Evolutionary conservation across 2,329 filamentous ascomycete species (phyloP), one percentile per base, ranked within the genome.

Genomic region (Exserohilum rostratum): DNA sequence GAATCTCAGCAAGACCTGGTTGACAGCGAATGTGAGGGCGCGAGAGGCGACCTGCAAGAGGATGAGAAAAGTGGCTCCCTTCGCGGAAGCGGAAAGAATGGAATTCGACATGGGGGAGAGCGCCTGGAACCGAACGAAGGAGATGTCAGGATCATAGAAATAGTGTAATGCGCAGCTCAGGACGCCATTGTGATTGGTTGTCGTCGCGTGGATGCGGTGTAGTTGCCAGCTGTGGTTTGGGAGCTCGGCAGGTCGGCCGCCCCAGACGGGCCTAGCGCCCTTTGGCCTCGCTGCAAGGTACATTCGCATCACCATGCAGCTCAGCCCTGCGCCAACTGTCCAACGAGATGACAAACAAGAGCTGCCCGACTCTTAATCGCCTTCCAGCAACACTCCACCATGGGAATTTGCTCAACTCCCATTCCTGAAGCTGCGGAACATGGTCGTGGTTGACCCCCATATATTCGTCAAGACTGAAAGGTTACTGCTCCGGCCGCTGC

Each of bases 1-100:
- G 72, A 90, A 93, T 31, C 93, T 90, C 6, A 99, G 83, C 27
- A 99, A 85, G 33, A 96, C 75, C 75, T 99, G 93, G 77, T 98
- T 99, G 71, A 95, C 90, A 63, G 89, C 77, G 77, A 99, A 99
- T 20, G 93, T 98, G 60, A 96, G 80, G 50, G 88, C 87, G 56
- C 93, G 89, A n/a, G 93, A 97, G 39, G 83, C 83, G 60, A 99
- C 82, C 77, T 98, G 95, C 39, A 97, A 86, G 46, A 90, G 79
- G 71, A 99, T 96, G 63, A 99, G 85, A 69, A 95, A 87, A 12
- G 90, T 90, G 48, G 91, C 91, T 51, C 91, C 91, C 55, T 86
- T 85, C 47, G 91, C 83, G 4, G 82, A 83, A 48, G 78, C 69
- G 39, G 74, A 73, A 53, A 76, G 66, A 25, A 74, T 67, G n/a